These are phyloP conservation scores for Symmetrospora coprosmae DNA, from an alignment of 768 basidiomycete genomes.

Conservation along the genomic window DNA sequence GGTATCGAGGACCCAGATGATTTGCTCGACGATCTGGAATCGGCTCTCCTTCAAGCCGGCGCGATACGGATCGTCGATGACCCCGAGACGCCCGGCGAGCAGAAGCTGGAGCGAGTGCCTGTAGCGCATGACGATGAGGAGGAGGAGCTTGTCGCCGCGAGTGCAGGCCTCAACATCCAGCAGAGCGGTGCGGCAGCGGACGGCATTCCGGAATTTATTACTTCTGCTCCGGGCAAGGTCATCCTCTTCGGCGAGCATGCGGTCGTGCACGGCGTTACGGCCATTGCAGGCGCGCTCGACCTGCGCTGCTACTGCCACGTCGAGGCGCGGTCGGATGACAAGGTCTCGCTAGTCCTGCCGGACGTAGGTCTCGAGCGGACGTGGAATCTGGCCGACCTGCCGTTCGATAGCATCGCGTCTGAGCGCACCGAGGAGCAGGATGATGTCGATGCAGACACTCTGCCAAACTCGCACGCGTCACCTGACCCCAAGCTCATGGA, in stretches of 20 bases:
- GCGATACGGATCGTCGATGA: constrained; percentile 47
- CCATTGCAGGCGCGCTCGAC: constrained; percentile 85
- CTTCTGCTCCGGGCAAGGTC: constrained; percentile 93
- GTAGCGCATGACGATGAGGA: background rate
- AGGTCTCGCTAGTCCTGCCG: constrained; percentile 58
- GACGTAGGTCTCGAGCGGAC: constrained; percentile 68
- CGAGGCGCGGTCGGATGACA: constrained; percentile 57
- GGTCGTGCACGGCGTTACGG: constrained; percentile 91
- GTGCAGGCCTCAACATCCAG: background rate
- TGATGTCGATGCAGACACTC: constrained; percentile 11
- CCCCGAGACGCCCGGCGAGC: constrained; percentile 15
- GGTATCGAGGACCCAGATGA: constrained; percentile 93
- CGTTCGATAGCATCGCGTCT: constrained; percentile 47
- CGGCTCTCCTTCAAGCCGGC: constrained; percentile 77
- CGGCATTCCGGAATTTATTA: constrained; percentile 47
- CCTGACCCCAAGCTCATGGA: constrained; percentile 3
- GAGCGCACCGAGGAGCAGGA: background rate
- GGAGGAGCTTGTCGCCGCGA: constrained; percentile 1
- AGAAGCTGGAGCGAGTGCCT: constrained; percentile 27
- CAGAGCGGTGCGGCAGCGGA: background rate
- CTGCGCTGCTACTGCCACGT: constrained; percentile 83
- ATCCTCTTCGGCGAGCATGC: constrained; percentile 98
- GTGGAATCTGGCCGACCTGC: constrained; percentile 63
- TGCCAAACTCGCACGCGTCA: constrained; percentile 5
- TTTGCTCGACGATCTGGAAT: constrained; percentile 85